These are phyloP conservation scores for Rhinocladiella mackenziei DNA, from an alignment of 2,329 filamentous ascomycete genomes.

Conservation along the genomic window DNA sequence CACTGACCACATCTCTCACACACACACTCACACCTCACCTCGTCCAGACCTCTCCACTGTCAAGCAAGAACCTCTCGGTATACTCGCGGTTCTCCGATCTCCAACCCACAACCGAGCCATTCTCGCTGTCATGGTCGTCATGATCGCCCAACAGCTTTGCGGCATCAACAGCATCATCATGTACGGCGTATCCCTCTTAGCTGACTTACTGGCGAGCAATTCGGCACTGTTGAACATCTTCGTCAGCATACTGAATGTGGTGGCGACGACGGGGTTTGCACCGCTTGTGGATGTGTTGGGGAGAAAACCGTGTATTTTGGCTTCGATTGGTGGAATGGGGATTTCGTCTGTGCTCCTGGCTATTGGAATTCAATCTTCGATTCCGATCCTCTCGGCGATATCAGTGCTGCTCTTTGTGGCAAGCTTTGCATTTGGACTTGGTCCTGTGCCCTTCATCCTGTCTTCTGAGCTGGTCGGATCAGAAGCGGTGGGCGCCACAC, in stretches of 20 bases:
- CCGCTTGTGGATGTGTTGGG: slow-evolving; percentile 78
- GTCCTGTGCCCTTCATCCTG: slow-evolving; percentile 91
- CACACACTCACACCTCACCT: slow-evolving; percentile 18
- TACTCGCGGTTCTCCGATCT: slow-evolving; percentile 58
- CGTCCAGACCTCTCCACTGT: no score
- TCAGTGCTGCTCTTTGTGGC: slow-evolving; percentile 81
- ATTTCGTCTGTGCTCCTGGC: slow-evolving; percentile 71
- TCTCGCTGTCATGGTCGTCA: slow-evolving; percentile 76
- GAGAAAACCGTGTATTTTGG: slow-evolving; percentile 76
- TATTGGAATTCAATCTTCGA: slow-evolving; percentile 68
- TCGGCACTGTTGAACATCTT: slow-evolving; percentile 80
- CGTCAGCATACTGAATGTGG: slow-evolving; percentile 80
- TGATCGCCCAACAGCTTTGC: slow-evolving; percentile 88
- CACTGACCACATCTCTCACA: slow-evolving; percentile 14
- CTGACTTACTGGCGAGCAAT: slow-evolving; percentile 72
- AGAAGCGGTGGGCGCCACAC: slow-evolving; percentile 85
- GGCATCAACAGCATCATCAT: slow-evolving; percentile 93
- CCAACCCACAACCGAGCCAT: slow-evolving; percentile 68
- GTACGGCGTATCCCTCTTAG: slow-evolving; percentile 91
- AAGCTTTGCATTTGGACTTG: slow-evolving; percentile 84
- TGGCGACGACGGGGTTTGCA: slow-evolving; percentile 75
- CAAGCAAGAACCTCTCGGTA: slow-evolving; percentile 58
- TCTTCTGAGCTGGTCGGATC: slow-evolving; percentile 85
- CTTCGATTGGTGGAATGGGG: slow-evolving; percentile 82
- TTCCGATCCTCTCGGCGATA: slow-evolving; percentile 73